Conservation (phyloP, 495 filamentous ascomycete genomes). For the Astrothelium subdiscretum region DNA sequence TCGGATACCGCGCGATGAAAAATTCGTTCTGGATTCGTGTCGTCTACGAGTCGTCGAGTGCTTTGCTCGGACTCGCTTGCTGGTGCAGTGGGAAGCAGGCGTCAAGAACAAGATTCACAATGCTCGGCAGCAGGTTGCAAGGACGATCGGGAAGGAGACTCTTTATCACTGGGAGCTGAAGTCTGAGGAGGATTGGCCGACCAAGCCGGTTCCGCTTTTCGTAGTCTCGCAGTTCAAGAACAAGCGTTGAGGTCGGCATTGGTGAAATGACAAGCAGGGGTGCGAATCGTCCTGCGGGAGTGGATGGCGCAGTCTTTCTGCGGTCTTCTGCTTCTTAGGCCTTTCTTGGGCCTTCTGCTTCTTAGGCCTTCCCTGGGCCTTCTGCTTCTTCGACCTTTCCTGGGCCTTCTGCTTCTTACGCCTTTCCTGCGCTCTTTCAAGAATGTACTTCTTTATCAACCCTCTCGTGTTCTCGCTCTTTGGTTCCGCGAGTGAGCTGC, state of each 20-base stretch:
- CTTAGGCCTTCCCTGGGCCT: background rate
- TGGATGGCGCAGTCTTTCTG: no score
- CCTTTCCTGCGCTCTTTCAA: background rate
- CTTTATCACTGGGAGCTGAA: slow-evolving; percentile 8
- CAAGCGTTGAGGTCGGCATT: background rate
- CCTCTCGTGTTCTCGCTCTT: background rate
- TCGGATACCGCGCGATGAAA: background rate
- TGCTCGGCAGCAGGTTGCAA: background rate
- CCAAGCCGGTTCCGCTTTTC: slow-evolving; percentile 4
- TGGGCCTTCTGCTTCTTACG: background rate
- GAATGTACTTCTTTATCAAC: background rate
- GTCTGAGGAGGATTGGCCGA: slow-evolving; percentile 5
- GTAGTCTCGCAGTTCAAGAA: background rate
- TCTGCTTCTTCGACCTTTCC: background rate
- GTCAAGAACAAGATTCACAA: slow-evolving; percentile 6
- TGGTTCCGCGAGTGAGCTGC: background rate
- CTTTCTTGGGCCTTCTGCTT: no score
- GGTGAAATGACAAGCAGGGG: no score
- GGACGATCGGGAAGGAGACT: slow-evolving; percentile 6
- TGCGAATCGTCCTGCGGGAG: no score
- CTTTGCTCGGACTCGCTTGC: slow-evolving; percentile 3
- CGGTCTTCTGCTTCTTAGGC: no score
- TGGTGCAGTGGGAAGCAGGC: slow-evolving; percentile 5
- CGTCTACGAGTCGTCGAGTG: slow-evolving; percentile 4
- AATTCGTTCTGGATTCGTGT: slow-evolving; percentile 1